Conservation (phyloP, 139 green algal genomes). For the Gonium pectorale region DNA sequence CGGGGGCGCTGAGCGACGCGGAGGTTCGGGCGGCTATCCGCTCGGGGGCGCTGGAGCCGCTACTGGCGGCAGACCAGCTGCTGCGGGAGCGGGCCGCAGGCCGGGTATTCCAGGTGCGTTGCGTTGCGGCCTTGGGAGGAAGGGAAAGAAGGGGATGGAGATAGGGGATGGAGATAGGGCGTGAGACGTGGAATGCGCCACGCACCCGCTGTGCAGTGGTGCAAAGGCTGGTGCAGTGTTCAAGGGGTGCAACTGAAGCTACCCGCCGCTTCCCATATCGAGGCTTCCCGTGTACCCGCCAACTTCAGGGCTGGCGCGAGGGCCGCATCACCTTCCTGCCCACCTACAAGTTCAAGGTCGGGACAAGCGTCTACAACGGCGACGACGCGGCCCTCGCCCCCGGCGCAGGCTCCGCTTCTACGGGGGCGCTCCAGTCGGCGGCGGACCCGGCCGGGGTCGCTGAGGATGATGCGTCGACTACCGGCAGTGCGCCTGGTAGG, state of each 20-base stretch:
- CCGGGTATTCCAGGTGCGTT: conserved; percentile 64
- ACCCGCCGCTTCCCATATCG: no score
- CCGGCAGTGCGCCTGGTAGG: no score
- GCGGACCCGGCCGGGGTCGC: background rate
- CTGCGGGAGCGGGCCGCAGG: conserved; percentile 61
- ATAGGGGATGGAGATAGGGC: no score
- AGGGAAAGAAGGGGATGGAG: no score
- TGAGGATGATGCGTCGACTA: background rate
- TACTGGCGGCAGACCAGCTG: conserved; percentile 78
- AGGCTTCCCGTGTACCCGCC: no score
- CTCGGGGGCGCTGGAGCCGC: conserved; percentile 43
- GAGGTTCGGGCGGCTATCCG: conserved; percentile 46
- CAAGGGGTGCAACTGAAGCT: no score
- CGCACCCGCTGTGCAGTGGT: no score
- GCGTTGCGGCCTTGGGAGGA: background rate
- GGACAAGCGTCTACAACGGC: conserved; percentile 74
- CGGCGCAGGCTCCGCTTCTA: background rate
- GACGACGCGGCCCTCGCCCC: conserved; percentile 31
- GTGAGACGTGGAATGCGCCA: no score
- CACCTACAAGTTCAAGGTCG: conserved; percentile 94
- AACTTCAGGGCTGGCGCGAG: conserved; percentile 81
- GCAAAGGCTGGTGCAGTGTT: no score
- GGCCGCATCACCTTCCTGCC: conserved; percentile 86
- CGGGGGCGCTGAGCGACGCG: conserved; percentile 30
- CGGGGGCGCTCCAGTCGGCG: background rate